Evolutionary conservation across 306 rosid genomes (phyloP).

Genomic region (Neltuma alba): DNA sequence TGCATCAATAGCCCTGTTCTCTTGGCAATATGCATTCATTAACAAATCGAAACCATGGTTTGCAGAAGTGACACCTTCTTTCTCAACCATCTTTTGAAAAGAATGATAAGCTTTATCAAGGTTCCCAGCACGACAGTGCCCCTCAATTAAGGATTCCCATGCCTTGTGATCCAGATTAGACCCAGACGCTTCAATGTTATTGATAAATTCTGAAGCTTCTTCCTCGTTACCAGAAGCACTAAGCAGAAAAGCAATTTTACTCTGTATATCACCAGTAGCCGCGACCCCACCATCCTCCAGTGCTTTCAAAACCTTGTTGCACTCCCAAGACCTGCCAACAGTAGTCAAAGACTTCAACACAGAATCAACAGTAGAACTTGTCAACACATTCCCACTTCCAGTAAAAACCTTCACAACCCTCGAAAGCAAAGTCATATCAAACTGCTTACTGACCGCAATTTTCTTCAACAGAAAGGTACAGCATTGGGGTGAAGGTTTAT

Average conservation of each 20-base stretch:
- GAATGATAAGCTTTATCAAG: constrained; percentile 60
- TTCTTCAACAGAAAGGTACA: constrained; percentile 65
- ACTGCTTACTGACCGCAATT: constrained; percentile 48
- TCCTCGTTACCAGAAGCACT: constrained; percentile 57
- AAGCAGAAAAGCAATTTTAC: constrained; percentile 57
- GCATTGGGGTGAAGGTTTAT: constrained; percentile 54
- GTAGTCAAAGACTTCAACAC: constrained; percentile 62
- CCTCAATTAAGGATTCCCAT: constrained; percentile 61
- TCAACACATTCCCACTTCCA: constrained; percentile 53
- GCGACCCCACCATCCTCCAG: constrained; percentile 66
- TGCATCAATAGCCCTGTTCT: constrained; percentile 60
- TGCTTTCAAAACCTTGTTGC: constrained; percentile 65
- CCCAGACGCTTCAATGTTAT: constrained; percentile 52
- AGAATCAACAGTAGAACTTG: constrained; percentile 53
- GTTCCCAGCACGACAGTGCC: constrained; percentile 62
- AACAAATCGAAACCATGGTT: constrained; percentile 54
- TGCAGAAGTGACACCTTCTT: constrained; percentile 50
- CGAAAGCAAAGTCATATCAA: constrained; percentile 61
- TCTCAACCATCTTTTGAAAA: constrained; percentile 61
- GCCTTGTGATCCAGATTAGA: constrained; percentile 48
- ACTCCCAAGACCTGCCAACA: constrained; percentile 59
- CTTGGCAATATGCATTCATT: constrained; percentile 58
- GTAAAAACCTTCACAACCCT: constrained; percentile 57
- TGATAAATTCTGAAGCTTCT: constrained; percentile 53
- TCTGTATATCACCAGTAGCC: constrained; percentile 41